Evolutionary conservation across 2,329 filamentous ascomycete genomes (phyloP), one percentile per base, ranked within the genome.

Genomic region (Cercospora zeae-maydis): DNA sequence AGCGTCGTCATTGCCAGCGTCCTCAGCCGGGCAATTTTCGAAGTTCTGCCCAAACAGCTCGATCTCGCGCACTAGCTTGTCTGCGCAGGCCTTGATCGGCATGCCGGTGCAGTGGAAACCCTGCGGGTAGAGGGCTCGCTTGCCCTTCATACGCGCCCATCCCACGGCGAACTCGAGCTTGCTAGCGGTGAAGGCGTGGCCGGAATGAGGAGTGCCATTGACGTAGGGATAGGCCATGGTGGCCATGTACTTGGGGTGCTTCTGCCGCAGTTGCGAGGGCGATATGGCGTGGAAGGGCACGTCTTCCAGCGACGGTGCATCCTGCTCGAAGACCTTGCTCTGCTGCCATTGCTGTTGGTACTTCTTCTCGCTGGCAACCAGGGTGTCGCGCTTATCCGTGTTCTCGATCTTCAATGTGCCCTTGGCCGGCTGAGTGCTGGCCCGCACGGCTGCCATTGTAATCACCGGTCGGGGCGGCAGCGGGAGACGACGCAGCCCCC

Each of bases 81-180:
- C 93, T 59, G 95, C 92, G 73, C 91, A 96, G 5, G 95, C 93
- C 79, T 97, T 97, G 82, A 99, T 99, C 51, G 93, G 92, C 89
- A 99, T 96, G 71, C 95, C 95, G 0, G 93, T 98, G 79, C 90
- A 92, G 82, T 99, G 95, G 81, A 92, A 99, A 33, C 93, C 95
- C 74, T 95, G 88, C 62, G 95, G 95, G 76, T 95, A 97, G 58
- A 98, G 82, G 62, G 88, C 84, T 58, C 89, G 84, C 82, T 93
- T 93, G 73, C 95, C 95, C 76, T 92, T 86, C 91, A 98, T 96
- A 61, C 93, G 85, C 52, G 90, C 88, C 74, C 92, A 93, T 47
- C 93, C 92, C 24, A 89, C 86, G 62, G 88, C 88, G 77, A 98
- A 99, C 79, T 99, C 95, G 71, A 96, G 87, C 79, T 99, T 99